Conservation (phyloP, 805 yeast species). For the Metschnikowia cubensis region DNA sequence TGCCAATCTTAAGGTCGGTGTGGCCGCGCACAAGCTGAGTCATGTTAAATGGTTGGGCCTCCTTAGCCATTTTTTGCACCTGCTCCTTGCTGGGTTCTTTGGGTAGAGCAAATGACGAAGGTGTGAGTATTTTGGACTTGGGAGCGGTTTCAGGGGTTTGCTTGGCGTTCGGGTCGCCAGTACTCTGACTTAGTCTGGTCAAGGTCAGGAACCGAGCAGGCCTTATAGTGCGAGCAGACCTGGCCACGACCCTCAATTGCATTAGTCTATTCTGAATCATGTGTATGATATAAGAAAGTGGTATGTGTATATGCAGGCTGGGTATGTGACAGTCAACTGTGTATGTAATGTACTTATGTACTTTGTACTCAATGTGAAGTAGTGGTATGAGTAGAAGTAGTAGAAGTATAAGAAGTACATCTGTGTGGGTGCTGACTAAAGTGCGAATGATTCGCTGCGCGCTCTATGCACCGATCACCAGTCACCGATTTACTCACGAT, state of each 20-base stretch:
- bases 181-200: neutral
- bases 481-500: too few relatives aligned
- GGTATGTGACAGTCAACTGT: too few relatives aligned
- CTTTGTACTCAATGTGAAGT: too few relatives aligned
- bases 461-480: neutral
- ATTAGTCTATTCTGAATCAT: neutral
- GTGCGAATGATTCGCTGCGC: conserved; percentile 3
- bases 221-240: neutral
- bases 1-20: conserved; percentile 40
- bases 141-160: too few relatives aligned
- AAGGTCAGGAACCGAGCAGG: conserved; percentile 1
- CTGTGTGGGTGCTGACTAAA: conserved; percentile 2
- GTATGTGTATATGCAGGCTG: neutral
- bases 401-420: neutral
- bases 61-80: conserved; percentile 4
- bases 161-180: neutral
- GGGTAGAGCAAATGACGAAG: conserved; percentile 30
- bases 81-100: conserved; percentile 11
- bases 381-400: too few relatives aligned
- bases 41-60: conserved; percentile 27
- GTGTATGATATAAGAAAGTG: neutral
- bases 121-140: conserved; percentile 20
- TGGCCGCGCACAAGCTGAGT: conserved; percentile 34
- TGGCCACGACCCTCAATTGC: neutral
- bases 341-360: too few relatives aligned